These are phyloP conservation scores for Histomonas meleagridis DNA, from an alignment of 208 protist genomes.

Conservation along the genomic window DNA sequence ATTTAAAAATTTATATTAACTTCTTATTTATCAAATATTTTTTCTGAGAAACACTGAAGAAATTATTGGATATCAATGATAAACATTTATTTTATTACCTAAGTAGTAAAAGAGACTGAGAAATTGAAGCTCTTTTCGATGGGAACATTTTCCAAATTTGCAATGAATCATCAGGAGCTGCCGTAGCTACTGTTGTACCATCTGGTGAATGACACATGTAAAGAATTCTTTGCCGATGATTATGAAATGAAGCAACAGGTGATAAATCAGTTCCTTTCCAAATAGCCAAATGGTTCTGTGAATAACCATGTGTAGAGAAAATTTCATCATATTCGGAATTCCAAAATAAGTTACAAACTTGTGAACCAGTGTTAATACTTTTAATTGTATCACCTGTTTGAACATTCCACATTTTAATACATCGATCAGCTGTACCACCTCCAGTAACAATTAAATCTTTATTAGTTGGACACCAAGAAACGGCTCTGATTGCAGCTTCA, in stretches of 20 bases:
- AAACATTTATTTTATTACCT: no score
- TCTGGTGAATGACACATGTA: neutral
- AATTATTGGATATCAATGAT: no score
- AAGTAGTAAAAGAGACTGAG: neutral
- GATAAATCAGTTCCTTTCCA: slow-evolving; percentile 25
- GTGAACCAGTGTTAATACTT: neutral
- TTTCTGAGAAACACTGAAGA: no score
- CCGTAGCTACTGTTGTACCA: neutral
- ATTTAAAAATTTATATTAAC: no score
- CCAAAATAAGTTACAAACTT: slow-evolving; percentile 30
- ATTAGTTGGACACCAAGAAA: neutral
- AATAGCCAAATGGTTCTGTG: neutral
- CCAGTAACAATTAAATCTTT: neutral
- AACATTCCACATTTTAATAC: slow-evolving; percentile 2
- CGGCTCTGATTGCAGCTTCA: neutral
- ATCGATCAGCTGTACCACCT: slow-evolving; percentile 10
- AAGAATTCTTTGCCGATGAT: neutral
- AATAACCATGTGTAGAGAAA: neutral
- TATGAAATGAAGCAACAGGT: slow-evolving; percentile 27
- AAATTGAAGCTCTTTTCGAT: neutral
- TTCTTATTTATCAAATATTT: no score
- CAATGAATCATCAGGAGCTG: neutral
- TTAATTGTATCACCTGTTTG: neutral
- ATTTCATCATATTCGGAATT: neutral
- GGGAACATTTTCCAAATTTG: slow-evolving; percentile 31